phyloP scores from a whole-genome alignment of 768 basidiomycete genomes.

The Cystobasidiopsis lactophilus region DNA sequence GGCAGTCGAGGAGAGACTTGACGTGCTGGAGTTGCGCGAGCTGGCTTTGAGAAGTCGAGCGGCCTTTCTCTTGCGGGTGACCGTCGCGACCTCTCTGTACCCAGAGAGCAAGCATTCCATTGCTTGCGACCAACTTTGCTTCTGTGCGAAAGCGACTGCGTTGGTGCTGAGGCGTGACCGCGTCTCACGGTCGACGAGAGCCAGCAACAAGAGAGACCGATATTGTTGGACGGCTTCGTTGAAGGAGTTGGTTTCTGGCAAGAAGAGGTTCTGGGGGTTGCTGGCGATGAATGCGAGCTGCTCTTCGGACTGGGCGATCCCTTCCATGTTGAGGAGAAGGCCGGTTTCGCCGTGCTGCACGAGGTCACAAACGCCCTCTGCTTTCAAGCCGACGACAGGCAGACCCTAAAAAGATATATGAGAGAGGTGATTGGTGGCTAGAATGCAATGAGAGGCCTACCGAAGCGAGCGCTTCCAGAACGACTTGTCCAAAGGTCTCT shows the following conservation, averaged over 20 bases:
- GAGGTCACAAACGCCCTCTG: conserved; percentile 26
- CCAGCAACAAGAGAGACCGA: background rate
- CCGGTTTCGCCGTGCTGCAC: conserved; percentile 14
- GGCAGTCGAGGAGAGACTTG: background rate
- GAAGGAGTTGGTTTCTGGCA: background rate
- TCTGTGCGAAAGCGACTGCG: background rate
- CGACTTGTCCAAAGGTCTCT: conserved; percentile 27
- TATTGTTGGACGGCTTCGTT: background rate
- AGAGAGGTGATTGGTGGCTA: too few species aligned
- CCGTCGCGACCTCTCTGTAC: background rate
- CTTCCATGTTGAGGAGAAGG: conserved; percentile 15
- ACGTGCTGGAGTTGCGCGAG: conserved; percentile 4
- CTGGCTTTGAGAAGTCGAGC: background rate
- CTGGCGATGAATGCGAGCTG: background rate
- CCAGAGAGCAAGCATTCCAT: conserved; percentile 4
- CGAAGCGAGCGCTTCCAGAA: conserved; percentile 29
- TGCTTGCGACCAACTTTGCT: conserved; percentile 2
- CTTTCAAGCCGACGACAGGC: conserved; percentile 30
- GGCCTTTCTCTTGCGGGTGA: background rate
- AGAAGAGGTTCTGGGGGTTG: too few species aligned
- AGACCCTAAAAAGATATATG: too few species aligned
- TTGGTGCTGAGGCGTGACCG: background rate
- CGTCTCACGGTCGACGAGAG: background rate
- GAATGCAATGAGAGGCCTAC: too few species aligned
- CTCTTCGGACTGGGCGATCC: background rate